Evolutionary conservation across 1,284 basidiomycete species (phyloP).

Genomic region (Sanghuangporus weigelae): DNA sequence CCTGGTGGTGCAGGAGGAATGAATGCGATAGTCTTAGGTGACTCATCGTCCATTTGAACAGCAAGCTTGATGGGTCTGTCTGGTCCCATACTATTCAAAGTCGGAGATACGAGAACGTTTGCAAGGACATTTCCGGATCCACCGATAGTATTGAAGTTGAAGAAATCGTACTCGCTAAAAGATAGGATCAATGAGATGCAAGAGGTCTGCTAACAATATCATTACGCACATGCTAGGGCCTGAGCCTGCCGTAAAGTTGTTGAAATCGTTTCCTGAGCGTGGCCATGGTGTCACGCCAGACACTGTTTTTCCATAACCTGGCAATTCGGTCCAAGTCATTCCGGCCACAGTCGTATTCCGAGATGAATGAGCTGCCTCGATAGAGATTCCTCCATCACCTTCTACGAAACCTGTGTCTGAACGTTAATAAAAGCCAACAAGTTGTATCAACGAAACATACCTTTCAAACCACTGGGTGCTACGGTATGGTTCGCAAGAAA

Average conservation of each 20-base stretch:
- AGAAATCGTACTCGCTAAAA: constrained; percentile 60
- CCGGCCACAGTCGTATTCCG: constrained; percentile 48
- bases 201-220: neutral
- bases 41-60: constrained; percentile 45
- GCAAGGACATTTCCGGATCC: constrained; percentile 41
- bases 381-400: constrained; percentile 55
- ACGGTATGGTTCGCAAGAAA: constrained; percentile 13
- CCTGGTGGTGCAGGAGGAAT: constrained; percentile 44
- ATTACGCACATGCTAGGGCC: constrained; percentile 53
- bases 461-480: constrained; percentile 9
- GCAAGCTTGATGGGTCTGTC: constrained; percentile 52
- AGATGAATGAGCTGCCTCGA: constrained; percentile 56
- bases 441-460: neutral
- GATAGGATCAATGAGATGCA: neutral
- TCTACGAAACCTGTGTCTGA: constrained; percentile 44
- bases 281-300: constrained; percentile 64
- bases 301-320: constrained; percentile 51
- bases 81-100: constrained; percentile 51
- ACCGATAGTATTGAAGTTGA: constrained; percentile 39
- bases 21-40: constrained; percentile 42
- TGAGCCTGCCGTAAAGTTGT: constrained; percentile 52
- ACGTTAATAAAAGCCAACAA: neutral
- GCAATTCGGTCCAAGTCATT: constrained; percentile 53
- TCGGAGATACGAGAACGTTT: constrained; percentile 51
- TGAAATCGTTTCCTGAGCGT: constrained; percentile 41